Base-by-base conservation (phyloP, 2,329 filamentous ascomycete genomes). In the Neonectria hederae region DNA sequence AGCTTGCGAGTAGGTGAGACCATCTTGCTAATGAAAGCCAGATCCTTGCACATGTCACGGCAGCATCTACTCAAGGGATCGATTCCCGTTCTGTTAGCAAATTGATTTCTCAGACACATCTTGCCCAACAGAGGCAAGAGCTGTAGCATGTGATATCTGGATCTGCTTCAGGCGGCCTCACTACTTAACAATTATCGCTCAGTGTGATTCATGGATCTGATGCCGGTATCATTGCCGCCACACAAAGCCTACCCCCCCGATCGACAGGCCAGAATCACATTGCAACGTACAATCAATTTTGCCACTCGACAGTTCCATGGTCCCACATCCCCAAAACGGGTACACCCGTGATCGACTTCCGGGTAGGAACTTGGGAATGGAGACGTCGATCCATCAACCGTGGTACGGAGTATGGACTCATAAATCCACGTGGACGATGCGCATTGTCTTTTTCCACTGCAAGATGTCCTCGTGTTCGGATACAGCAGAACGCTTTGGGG, bases 261-360 rank as follows among this genome's bases (percentile, higher is more conserved):
- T 49, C 26, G 21, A 19, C 17, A n/a, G 24, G 11, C 46, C 17
- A 35, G 26, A 51, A 11, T 13, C n/a, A 21, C 26, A 10, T 19
- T 32, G 40, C 35, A 43, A n/a, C 40, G 42, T 32, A 48, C 22
- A 35, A 46, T 19, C 40, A 51, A 28, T 21, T 19, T 30, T 42
- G 17, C 32, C 26, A 21, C 43, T 40, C 21, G 59, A 57, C n/a
- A 35, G 32, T 48, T 54, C 9, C 35, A 32, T 32, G 49, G 59
- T 63, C 55, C 59, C 63, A 60, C 63, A 46, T 45, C 49, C 54
- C 61, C 54, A 63, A 42, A 19, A 52, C 62, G 62, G 67, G 56
- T 63, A 43, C 62, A 66, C 54, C 66, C 65, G 66, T 63, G 68
- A 71, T 71, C 68, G 66, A 60, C 65, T 54, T 45, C 46, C 51